Conservation (phyloP, 345 rosid species). For the Arabis hirsuta region DNA sequence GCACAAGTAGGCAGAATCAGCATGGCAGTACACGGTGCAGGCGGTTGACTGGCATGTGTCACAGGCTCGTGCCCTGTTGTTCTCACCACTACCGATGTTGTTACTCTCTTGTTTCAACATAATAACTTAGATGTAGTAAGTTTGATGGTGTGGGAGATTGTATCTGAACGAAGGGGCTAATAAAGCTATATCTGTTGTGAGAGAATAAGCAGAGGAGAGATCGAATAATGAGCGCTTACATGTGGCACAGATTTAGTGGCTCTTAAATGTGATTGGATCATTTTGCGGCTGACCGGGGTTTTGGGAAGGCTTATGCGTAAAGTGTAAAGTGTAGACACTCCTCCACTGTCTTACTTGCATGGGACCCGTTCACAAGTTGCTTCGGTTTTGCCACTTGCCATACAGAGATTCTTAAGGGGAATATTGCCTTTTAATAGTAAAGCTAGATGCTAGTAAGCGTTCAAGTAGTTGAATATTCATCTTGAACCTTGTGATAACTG, state of each 20-base stretch:
- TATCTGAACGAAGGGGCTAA: constrained; percentile 34
- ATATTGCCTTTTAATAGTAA: constrained; percentile 25
- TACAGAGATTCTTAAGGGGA: constrained; percentile 23
- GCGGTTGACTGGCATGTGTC: constrained; percentile 73
- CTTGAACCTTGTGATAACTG: constrained; percentile 26
- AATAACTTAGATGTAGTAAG: neutral
- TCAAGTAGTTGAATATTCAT: constrained; percentile 23
- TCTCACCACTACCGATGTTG: constrained; percentile 37
- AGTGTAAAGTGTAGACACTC: constrained; percentile 25
- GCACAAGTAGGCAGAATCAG: constrained; percentile 86
- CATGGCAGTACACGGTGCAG: constrained; percentile 88
- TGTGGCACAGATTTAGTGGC: constrained; percentile 52
- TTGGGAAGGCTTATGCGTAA: constrained; percentile 41
- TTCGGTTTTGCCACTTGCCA: constrained; percentile 26
- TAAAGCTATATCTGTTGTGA: constrained; percentile 37
- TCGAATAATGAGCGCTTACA: constrained; percentile 49
- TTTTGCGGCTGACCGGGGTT: constrained; percentile 54
- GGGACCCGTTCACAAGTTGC: constrained; percentile 30
- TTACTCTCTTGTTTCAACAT: constrained; percentile 67
- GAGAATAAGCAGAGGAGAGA: constrained; percentile 35
- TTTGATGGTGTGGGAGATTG: constrained; percentile 20
- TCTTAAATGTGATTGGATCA: constrained; percentile 42
- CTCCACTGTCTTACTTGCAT: constrained; percentile 10
- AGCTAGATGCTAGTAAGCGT: constrained; percentile 1
- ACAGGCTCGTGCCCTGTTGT: constrained; percentile 71